Evolutionary conservation across 192 early-diverging fungal species (phyloP).

Genomic region (Coemansia guatemalensis): DNA sequence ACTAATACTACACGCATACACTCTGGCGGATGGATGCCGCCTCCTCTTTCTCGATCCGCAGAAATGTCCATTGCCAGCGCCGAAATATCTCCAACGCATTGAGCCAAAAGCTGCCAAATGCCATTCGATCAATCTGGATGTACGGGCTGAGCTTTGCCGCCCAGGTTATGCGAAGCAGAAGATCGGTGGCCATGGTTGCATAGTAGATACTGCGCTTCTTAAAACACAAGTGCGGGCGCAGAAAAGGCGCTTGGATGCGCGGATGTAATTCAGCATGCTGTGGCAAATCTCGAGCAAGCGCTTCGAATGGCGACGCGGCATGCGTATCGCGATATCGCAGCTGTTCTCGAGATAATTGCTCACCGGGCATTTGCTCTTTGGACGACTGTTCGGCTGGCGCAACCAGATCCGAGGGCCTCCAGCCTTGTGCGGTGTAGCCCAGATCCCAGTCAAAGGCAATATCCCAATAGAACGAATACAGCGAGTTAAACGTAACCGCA

Average conservation of each 20-base stretch:
- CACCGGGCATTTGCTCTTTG: not conserved
- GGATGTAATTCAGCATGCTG: not conserved
- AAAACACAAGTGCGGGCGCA: slow-evolving; percentile 72
- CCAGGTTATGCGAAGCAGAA: slow-evolving; percentile 85
- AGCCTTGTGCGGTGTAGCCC: slow-evolving; percentile 32
- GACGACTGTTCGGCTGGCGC: slow-evolving; percentile 10
- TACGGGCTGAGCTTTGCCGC: slow-evolving; percentile 69
- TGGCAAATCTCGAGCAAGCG: slow-evolving; percentile 8
- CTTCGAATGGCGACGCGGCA: slow-evolving; percentile 20
- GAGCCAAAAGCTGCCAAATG: slow-evolving; percentile 73
- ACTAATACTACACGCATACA: not conserved
- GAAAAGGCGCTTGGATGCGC: slow-evolving; percentile 31
- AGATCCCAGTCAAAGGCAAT: slow-evolving; percentile 89
- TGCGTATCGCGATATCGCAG: not conserved
- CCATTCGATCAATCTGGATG: slow-evolving; percentile 61
- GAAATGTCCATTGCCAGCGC: slow-evolving; percentile 94
- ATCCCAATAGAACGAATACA: slow-evolving; percentile 97
- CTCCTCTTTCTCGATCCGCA: slow-evolving; percentile 74
- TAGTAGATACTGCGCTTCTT: slow-evolving; percentile 68
- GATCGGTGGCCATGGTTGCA: slow-evolving; percentile 74
- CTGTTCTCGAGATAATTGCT: not conserved
- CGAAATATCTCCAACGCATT: slow-evolving; percentile 80
- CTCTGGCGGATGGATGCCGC: not conserved
- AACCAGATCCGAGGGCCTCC: slow-evolving; percentile 38
- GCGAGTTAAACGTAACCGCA: slow-evolving; percentile 79